phyloP scores from a whole-genome alignment of 176 grass and related monocot species.

The Olyra latifolia region DNA sequence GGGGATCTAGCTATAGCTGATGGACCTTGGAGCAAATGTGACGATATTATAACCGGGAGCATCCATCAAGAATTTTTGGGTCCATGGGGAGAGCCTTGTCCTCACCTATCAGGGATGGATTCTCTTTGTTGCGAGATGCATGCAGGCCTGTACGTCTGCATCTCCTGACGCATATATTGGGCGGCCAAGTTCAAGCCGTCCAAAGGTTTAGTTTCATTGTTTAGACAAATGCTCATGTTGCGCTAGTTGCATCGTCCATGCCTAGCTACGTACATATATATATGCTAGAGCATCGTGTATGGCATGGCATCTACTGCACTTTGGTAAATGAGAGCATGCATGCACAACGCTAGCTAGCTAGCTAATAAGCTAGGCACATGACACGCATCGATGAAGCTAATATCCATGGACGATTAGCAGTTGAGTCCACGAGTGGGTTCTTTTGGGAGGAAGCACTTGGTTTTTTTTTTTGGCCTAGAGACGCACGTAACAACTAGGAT shows the following conservation, averaged over 20 bases:
- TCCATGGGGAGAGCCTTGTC: slow-evolving; percentile 22
- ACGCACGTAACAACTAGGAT: not conserved
- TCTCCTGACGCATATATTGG: slow-evolving; percentile 8
- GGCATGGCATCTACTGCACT: not conserved
- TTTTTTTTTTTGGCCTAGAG: not conserved
- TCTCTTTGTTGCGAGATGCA: slow-evolving; percentile 31
- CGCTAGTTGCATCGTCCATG: slow-evolving; percentile 17
- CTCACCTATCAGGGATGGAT: slow-evolving; percentile 29
- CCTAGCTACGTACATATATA: not conserved
- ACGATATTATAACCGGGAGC: slow-evolving; percentile 24
- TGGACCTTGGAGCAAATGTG: slow-evolving; percentile 10
- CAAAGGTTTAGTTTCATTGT: not conserved
- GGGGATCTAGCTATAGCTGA: not conserved
- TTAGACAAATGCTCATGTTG: not conserved
- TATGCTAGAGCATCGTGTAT: not conserved
- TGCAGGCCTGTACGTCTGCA: slow-evolving; percentile 5
- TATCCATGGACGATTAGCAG: not conserved
- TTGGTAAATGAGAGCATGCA: not conserved
- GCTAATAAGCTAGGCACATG: not conserved
- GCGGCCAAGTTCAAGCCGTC: slow-evolving; percentile 20
- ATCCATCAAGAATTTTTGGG: slow-evolving; percentile 39
- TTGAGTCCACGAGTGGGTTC: slow-evolving; percentile 16
- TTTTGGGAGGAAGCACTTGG: slow-evolving; percentile 28
- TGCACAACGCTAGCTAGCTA: slow-evolving; percentile 19
- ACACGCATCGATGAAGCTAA: too few relatives aligned